These are phyloP conservation scores for Physocladia obscura DNA, from an alignment of 192 early-diverging fungal genomes.

Conservation along the genomic window DNA sequence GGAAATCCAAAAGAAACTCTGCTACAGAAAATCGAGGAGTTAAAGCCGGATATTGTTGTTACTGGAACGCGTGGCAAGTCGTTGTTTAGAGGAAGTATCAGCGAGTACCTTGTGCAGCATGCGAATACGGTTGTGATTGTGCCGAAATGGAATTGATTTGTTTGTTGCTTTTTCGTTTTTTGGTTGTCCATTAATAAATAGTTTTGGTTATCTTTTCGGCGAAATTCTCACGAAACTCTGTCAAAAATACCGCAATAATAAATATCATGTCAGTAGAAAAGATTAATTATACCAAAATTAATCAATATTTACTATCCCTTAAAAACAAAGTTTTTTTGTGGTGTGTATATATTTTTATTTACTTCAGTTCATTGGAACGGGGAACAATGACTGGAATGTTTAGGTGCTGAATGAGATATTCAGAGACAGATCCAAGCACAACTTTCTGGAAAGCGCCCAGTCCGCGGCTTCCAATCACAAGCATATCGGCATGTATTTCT, in stretches of 20 bases:
- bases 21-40: slow-evolving; percentile 8
- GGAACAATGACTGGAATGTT: slow-evolving; percentile 14
- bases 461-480: slow-evolving; percentile 63
- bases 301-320: too few relatives aligned
- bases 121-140: slow-evolving; percentile 30
- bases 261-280: too few relatives aligned
- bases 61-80: slow-evolving; percentile 28
- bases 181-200: too few relatives aligned
- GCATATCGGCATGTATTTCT: slow-evolving; percentile 55
- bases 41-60: slow-evolving; percentile 26
- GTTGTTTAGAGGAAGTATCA: slow-evolving; percentile 25
- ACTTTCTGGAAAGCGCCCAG: slow-evolving; percentile 55
- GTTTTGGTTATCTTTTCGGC: too few relatives aligned
- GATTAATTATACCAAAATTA: too few relatives aligned
- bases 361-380: slow-evolving; percentile 2
- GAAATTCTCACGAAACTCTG: not conserved
- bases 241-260: not conserved
- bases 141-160: not conserved
- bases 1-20: slow-evolving; percentile 48
- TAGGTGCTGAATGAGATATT: slow-evolving; percentile 29
- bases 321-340: not conserved
- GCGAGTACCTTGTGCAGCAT: slow-evolving; percentile 39
- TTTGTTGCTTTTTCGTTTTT: too few relatives aligned
- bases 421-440: slow-evolving; percentile 35
- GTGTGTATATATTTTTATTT: too few relatives aligned